Conservation (phyloP, 768 basidiomycete species). For the Coprinopsis marcescibilis region DNA sequence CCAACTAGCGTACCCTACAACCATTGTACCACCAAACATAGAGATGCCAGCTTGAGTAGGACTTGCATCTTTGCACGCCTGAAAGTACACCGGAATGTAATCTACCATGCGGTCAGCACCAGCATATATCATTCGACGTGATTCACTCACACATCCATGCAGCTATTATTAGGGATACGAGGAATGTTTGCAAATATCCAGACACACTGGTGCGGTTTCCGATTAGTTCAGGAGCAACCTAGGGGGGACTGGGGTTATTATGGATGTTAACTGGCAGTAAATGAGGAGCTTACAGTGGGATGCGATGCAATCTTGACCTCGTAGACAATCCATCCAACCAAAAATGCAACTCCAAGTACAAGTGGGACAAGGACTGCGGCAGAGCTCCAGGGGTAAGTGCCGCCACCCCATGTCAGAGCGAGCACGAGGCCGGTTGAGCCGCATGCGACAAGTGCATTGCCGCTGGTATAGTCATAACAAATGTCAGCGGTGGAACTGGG, state of each 20-base stretch:
- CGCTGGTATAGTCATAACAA: too few species aligned
- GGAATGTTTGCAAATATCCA: constrained; percentile 29
- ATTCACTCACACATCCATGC: constrained; percentile 8
- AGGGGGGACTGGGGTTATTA: neutral
- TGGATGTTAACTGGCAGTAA: neutral
- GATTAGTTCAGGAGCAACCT: constrained; percentile 18
- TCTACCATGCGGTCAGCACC: constrained; percentile 16
- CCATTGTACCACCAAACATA: constrained; percentile 26
- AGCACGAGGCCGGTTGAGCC: constrained; percentile 28
- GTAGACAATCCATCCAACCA: constrained; percentile 35
- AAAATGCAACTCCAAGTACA: constrained; percentile 32
- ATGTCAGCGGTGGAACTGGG: neutral
- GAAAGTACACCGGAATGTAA: constrained; percentile 42
- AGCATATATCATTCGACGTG: neutral
- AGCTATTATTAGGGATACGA: constrained; percentile 16
- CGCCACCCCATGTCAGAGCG: constrained; percentile 46
- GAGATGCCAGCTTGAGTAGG: constrained; percentile 33
- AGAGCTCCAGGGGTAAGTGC: constrained; percentile 35
- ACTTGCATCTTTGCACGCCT: constrained; percentile 33
- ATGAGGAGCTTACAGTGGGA: constrained; percentile 11
- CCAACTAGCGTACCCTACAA: constrained; percentile 19
- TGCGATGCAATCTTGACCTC: constrained; percentile 27
- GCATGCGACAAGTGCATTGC: constrained; percentile 35
- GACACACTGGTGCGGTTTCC: constrained; percentile 32
- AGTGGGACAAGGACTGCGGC: constrained; percentile 39